These are phyloP conservation scores for Volvariella surrecta DNA, from an alignment of 1,284 basidiomycete species.

Conservation along the genomic window DNA sequence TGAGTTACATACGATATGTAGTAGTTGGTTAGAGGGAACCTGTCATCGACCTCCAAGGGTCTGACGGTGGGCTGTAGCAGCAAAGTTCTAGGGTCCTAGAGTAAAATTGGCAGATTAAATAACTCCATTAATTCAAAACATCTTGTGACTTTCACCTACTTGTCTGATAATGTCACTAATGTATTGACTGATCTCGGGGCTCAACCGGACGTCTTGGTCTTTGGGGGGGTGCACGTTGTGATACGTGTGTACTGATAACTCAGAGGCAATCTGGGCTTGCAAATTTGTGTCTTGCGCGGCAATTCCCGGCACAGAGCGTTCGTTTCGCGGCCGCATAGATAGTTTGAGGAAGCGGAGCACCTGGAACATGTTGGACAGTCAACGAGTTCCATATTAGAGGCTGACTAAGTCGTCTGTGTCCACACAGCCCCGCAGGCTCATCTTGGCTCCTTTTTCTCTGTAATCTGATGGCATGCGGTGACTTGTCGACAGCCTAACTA, in stretches of 20 bases:
- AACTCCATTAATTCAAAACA: neutral
- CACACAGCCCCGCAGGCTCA: too few species aligned
- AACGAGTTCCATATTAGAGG: too few species aligned
- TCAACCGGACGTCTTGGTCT: constrained; percentile 18
- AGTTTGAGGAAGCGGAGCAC: too few species aligned
- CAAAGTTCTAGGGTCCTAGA: constrained; percentile 27
- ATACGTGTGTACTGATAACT: constrained; percentile 17
- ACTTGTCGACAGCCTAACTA: too few species aligned
- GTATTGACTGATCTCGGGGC: constrained; percentile 20
- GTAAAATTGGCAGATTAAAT: neutral
- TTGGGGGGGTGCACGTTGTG: constrained; percentile 22
- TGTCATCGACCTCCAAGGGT: constrained; percentile 29
- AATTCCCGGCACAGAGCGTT: too few species aligned
- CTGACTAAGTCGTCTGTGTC: too few species aligned
- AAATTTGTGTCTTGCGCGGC: too few species aligned
- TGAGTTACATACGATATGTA: constrained; percentile 43
- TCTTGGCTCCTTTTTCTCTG: too few species aligned
- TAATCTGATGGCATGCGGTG: too few species aligned
- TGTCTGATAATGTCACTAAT: constrained; percentile 17
- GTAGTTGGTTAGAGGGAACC: constrained; percentile 41
- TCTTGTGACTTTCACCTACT: constrained; percentile 12
- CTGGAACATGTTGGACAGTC: too few species aligned
- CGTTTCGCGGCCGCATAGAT: too few species aligned
- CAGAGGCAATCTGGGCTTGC: too few species aligned
- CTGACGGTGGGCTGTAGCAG: constrained; percentile 26